A percentile compares a stretch with the other conserved stretches of the same genome.
phyloP scores from a whole-genome alignment of 1,284 basidiomycete genomes.

The Cutaneotrichosporon cavernicola region DNA sequence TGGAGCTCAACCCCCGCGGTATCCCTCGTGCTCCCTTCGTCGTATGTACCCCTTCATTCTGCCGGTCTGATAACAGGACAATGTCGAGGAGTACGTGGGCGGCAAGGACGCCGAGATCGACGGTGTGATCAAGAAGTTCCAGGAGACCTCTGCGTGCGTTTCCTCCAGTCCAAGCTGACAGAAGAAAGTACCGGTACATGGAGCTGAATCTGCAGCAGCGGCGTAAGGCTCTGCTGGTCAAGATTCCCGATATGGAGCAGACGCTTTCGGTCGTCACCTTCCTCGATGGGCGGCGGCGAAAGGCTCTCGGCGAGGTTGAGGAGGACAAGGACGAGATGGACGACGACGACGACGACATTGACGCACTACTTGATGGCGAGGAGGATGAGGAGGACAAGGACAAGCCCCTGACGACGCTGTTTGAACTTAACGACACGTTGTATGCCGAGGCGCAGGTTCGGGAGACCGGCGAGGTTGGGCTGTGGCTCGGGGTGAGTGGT shows the following conservation, averaged over 20 bases:
- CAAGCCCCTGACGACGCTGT: constrained; percentile 72
- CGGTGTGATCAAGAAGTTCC: constrained; percentile 74
- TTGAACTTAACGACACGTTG: constrained; percentile 94
- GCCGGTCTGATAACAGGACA: constrained; percentile 56
- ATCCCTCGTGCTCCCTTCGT: constrained; percentile 95
- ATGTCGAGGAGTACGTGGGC: constrained; percentile 84
- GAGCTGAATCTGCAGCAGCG: constrained; percentile 81
- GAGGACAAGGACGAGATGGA: constrained; percentile 48
- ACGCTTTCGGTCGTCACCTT: constrained; percentile 87
- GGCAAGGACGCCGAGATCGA: constrained; percentile 78
- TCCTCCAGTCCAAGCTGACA: constrained; percentile 23
- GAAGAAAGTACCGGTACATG: constrained; percentile 98
- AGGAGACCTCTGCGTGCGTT: constrained; percentile 84
- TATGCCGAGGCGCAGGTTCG: constrained; percentile 87
- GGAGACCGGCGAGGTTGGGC: constrained; percentile 81
- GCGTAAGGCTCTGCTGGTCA: constrained; percentile 76
- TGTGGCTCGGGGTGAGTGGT: constrained; percentile 89
- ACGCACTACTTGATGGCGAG: constrained; percentile 55
- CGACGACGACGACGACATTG: constrained; percentile 53
- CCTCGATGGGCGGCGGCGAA: constrained; percentile 66
- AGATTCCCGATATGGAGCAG: constrained; percentile 95
- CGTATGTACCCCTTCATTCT: constrained; percentile 58
- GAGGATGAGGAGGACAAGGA: constrained; percentile 52
- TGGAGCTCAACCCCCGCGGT: constrained; percentile 77
- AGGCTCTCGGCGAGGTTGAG: constrained; percentile 36